Conservation (phyloP, 2,329 filamentous ascomycete species). For the Cercospora sp. region DNA sequence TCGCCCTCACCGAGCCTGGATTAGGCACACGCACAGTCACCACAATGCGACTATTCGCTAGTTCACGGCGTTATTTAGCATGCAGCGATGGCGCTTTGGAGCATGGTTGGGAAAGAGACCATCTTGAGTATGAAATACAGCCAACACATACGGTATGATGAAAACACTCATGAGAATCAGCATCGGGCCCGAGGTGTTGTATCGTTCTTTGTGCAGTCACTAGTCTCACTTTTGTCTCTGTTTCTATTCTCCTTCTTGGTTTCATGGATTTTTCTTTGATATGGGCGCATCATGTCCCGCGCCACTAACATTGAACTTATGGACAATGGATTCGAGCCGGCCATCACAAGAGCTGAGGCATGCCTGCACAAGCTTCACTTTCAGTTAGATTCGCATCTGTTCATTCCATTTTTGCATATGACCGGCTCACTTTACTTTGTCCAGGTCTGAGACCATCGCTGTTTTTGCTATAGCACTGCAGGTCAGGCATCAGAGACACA, state of each 20-base stretch:
- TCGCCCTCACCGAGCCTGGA: neutral
- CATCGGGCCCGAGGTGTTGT: slow-evolving; percentile 2
- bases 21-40: slow-evolving; percentile 2
- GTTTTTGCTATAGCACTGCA: slow-evolving; percentile 17
- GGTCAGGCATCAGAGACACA: slow-evolving; percentile 21
- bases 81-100: slow-evolving; percentile 25
- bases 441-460: slow-evolving; percentile 25
- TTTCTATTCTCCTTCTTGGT: slow-evolving; percentile 24
- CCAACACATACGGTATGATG: slow-evolving; percentile 2
- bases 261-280: slow-evolving; percentile 14
- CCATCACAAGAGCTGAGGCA: slow-evolving; percentile 3
- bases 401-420: neutral
- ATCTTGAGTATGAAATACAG: slow-evolving; percentile 13
- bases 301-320: slow-evolving; percentile 9
- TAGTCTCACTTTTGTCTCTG: slow-evolving; percentile 20
- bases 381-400: neutral
- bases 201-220: slow-evolving; percentile 3
- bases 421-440: neutral
- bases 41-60: slow-evolving; percentile 6
- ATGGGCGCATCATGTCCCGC: slow-evolving; percentile 11
- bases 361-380: slow-evolving; percentile 1
- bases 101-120: slow-evolving; percentile 3
- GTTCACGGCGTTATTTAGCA: slow-evolving; percentile 19
- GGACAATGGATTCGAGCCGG: slow-evolving; percentile 15
- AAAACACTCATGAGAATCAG: neutral